These are phyloP conservation scores for Candida sanyaensis DNA, from an alignment of 1,139 yeast genomes.

Conservation along the genomic window DNA sequence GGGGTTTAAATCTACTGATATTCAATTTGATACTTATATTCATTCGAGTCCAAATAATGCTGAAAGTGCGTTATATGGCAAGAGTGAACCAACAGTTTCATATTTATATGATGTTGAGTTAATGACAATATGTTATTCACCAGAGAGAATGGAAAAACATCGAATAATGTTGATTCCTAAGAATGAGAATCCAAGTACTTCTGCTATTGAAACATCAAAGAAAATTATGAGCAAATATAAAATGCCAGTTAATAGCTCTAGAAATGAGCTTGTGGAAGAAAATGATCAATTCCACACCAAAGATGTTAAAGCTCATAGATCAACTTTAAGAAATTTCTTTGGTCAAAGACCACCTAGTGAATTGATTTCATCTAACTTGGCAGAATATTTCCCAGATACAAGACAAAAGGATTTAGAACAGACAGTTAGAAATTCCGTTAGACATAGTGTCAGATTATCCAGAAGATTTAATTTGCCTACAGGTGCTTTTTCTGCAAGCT, in stretches of 20 bases:
- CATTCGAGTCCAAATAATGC: constrained; percentile 21
- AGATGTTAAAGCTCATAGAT: constrained; percentile 15
- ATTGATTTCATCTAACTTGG: constrained; percentile 83
- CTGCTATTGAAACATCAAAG: constrained; percentile 65
- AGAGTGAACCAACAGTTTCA: constrained; percentile 31
- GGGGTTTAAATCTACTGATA: constrained; percentile 45
- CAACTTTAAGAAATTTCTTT: constrained; percentile 56
- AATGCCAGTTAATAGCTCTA: constrained; percentile 13
- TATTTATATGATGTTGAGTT: constrained; percentile 75
- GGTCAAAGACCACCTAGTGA: constrained; percentile 96
- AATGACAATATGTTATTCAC: constrained; percentile 78
- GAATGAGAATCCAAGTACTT: constrained; percentile 62
- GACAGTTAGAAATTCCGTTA: constrained; percentile 80
- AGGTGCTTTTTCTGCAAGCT: constrained; percentile 16
- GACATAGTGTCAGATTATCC: constrained; percentile 68
- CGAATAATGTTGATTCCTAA: constrained; percentile 71
- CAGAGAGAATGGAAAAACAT: constrained; percentile 69
- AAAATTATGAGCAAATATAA: constrained; percentile 38
- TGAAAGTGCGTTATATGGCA: constrained; percentile 10
- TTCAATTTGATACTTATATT: constrained; percentile 45
- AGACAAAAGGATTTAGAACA: constrained; percentile 71
- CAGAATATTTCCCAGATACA: constrained; percentile 90
- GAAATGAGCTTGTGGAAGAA: constrained; percentile 7
- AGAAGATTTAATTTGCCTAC: constrained; percentile 35
- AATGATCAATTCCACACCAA: constrained; percentile 1